Evolutionary conservation across 495 filamentous ascomycete genomes (phyloP), one percentile per base, ranked within the genome.

Genomic region (Cercophora scortea): DNA sequence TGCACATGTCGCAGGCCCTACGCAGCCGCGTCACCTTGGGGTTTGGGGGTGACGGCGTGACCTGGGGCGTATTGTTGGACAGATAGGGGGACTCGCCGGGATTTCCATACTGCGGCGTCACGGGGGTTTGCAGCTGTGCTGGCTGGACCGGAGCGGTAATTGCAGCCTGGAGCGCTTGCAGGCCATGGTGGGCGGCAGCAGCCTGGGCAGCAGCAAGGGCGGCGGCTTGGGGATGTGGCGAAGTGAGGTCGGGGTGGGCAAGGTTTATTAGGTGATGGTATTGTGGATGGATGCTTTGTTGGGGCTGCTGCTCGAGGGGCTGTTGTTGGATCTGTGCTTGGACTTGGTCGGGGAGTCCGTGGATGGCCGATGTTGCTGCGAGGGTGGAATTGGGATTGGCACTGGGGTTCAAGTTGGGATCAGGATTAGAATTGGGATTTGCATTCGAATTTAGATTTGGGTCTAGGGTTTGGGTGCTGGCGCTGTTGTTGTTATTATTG

Each of bases 1-100:
- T 90, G 67, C 88, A 93, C 70, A 85, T 84, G 66, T 93, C 88
- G 65, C 88, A 93, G 17, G 88, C 88, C 62, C 88, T 87, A 42
- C 84, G 82, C 49, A 91, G 71, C 49, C 88, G 73, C 42, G 76
- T 82, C 3, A 49, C 47, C 51, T 66, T 67, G 9, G 56, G 32
- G 36, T 55, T 56, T 9, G 53, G 12, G 8, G 55, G 35, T 3
- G 61, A 15, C 11, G 52, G 6, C 25, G 56, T 61, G 40, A 51
- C 49, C 33, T 49, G 50, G 8, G 59, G 49, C 17, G 56, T 57
- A 55, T 61, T 63, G 52, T 54, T 49, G 58, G 42, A 47, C 48
- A 67, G 32, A 9, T 63, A 67, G 10, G 66, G 59, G 32, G 44
- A 11, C n/a, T 60, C 56, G 18, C 32, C 13, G 17, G 53, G 45